Percentiles rank a stretch among this genome's conserved stretches.
phyloP scores from a whole-genome alignment of 352 stramenopile species.

The Phytophthora pseudosyringae region DNA sequence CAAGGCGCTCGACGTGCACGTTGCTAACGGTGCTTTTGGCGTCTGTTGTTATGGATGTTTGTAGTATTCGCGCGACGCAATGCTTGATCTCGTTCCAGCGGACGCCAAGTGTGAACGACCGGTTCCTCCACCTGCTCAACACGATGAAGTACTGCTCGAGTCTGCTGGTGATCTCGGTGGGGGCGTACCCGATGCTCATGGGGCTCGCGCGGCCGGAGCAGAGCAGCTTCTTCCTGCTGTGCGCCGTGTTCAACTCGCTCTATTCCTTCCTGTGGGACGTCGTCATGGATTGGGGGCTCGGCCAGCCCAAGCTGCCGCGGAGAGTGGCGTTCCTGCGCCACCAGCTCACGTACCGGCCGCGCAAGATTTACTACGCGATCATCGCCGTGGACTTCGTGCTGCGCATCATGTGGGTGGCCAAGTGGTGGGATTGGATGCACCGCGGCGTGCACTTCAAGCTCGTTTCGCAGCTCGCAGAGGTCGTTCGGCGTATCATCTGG shows the following conservation, averaged over 20 bases:
- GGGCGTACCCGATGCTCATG: slow-evolving; percentile 78
- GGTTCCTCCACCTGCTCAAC: slow-evolving; percentile 85
- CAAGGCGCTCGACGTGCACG: not conserved
- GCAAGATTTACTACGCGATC: slow-evolving; percentile 90
- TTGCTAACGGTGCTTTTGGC: not conserved
- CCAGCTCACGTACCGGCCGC: slow-evolving; percentile 66
- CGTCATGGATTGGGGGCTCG: slow-evolving; percentile 96
- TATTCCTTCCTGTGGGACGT: slow-evolving; percentile 98
- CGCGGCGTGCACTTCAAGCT: slow-evolving; percentile 84
- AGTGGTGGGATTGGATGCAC: slow-evolving; percentile 85
- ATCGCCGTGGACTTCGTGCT: slow-evolving; percentile 94
- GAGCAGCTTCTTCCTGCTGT: slow-evolving; percentile 78
- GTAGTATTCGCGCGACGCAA: slow-evolving; percentile 77
- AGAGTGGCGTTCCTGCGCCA: slow-evolving; percentile 63
- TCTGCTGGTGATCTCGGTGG: slow-evolving; percentile 78
- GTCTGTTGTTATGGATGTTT: slow-evolving; percentile 8
- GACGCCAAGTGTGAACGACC: slow-evolving; percentile 68
- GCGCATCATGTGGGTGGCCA: slow-evolving; percentile 95
- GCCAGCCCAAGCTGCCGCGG: slow-evolving; percentile 63
- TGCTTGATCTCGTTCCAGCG: slow-evolving; percentile 86
- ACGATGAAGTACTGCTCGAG: slow-evolving; percentile 89
- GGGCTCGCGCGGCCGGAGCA: slow-evolving; percentile 52
- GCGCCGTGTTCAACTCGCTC: slow-evolving; percentile 92
- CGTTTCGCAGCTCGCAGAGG: slow-evolving; percentile 90
- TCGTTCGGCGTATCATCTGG: slow-evolving; percentile 93